Evolutionary conservation across 1,284 basidiomycete genomes (phyloP), one percentile per base, ranked within the genome.

Genomic region (Heterobasidion occidentale): DNA sequence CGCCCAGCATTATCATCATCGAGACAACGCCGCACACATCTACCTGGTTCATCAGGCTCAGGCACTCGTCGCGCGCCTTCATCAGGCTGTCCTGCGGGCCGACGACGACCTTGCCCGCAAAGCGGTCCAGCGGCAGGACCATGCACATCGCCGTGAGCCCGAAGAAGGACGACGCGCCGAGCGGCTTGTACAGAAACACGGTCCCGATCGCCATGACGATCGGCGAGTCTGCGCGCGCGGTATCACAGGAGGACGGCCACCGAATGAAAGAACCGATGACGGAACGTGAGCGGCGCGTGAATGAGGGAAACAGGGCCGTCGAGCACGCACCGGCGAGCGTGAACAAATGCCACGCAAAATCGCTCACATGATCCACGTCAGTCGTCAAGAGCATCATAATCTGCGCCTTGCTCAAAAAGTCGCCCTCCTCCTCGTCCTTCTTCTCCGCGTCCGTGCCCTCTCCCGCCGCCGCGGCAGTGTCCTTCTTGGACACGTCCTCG

Each of bases 31-130:
- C n/a, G n/a, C n/a, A n/a, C n/a, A n/a, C n/a, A n/a, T 45, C 9
- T 35, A 54, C 53, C 46, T 96, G 94, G 64, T 96, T 96, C 93
- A 96, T 97, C 50, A 96, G 73, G 1, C 88, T 78, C 17, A 94
- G 92, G 51, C 94, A 83, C 70, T 94, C 89, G 64, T 98, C 94
- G 19, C 94, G 81, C 38, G 90, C 81, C 71, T 93, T 94, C 91
- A 95, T 95, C 20, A 97, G 76, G 63, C 88, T 91, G 59, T 96
- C 92, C 67, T 97, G 92, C 0, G 83, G 83, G 51, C 77, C 74
- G 12, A 96, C 88, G 45, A 96, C 89, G 19, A 94, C 74, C 69
- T 91, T 93, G 51, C 90, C 87, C 0, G 93, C 91, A 50, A 83
- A 83, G 68, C 96, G 92, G 65, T 94, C 96, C 67, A 96, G 64